Evolutionary conservation across 371 early-diverging fungal species (phyloP), one percentile per base, ranked within the genome.

Genomic region (Thermomucor indicae-seudaticae): DNA sequence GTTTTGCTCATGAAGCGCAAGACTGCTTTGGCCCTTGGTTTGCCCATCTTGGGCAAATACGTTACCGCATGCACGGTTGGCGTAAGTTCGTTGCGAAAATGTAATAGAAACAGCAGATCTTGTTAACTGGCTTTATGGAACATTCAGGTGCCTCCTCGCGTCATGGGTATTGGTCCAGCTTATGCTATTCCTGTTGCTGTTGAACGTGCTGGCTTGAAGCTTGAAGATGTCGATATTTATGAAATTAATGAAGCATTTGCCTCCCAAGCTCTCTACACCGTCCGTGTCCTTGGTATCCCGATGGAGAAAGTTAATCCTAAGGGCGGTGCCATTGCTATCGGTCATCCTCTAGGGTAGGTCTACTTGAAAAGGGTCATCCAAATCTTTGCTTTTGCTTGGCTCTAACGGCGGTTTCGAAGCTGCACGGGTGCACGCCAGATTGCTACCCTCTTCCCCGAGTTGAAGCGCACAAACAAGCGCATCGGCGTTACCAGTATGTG

Each of bases 241-340:
- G 91, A 91, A 71, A 79, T 93, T 57, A 97, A 96, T 78, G 96
- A 97, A 73, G 98, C 98, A 10, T 97, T 97, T 74, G 95, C 96
- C 20, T 93, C 95, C 47, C 96, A 96, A 75, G 89, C 92, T 8
- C 82, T 95, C 34, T 93, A 90, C 81, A 86, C 83, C 47, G 82
- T 93, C 29, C 78, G 91, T 67, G 80, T 84, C 63, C 83, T 93
- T 35, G 85, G 84, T 28, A 79, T 97, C 42, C 80, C 81, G 49
- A 50, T 72, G 53, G 79, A 88, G 51, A 95, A 89, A 79, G 95
- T 96, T 58, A 97, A 97, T 77, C 94, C 93, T 42, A 88, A 92
- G 78, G 98, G 98, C 51, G 98, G 98, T 47, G 94, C 96, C 29
- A 96, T 97, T 47, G 97, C 96, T 22, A 79, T 97, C 50, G 98